Evolutionary conservation across 1,284 basidiomycete genomes (phyloP), one percentile per base, ranked within the genome.

Genomic region (Phaffia rhodozyma): DNA sequence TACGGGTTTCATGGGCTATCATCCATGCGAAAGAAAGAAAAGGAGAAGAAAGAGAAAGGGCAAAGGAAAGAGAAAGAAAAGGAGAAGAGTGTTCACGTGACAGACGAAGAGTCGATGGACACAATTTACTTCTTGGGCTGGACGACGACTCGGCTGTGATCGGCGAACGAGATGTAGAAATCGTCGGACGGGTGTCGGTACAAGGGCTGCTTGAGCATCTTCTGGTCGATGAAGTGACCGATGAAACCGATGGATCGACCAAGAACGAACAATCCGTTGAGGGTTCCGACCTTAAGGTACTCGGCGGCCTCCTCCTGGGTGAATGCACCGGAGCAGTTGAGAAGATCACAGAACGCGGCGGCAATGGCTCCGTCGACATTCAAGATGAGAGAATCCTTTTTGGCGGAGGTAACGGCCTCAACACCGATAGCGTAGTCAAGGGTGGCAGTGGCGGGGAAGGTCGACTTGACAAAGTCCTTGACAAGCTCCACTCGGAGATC

Each of bases 361-460:
- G 94, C 94, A 69, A 98, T 93, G 77, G 91, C 94, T 57, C 93
- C 93, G 71, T 97, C 93, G 71, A 97, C 93, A 79, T 96, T 96
- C 66, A 96, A 81, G 78, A 96, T 91, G 70, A 91, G 82, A 49
- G 91, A 93, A 76, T 94, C 92, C 81, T 97, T 97, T 86, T 98
- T 98, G 65, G 91, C 81, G 55, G 92, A 94, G 51, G 94, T 97
- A 64, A 97, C 93, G 78, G 90, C 91, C 82, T 98, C 93, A 69
- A 97, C 92, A 54, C 91, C 92, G 66, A 97, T 84, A n/a, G 94
- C 94, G 73, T 97, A 98, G 80, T 98, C 94, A 74, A 98, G 85
- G 67, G 92, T 80, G 69, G 83, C 60, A 34, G 80, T 91, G 84
- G 75, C 85, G 7, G 93, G 93, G 89, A 98, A 98, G 82, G 96